Conservation (phyloP, 768 basidiomycete species). For the Phanerochaete sordida region DNA sequence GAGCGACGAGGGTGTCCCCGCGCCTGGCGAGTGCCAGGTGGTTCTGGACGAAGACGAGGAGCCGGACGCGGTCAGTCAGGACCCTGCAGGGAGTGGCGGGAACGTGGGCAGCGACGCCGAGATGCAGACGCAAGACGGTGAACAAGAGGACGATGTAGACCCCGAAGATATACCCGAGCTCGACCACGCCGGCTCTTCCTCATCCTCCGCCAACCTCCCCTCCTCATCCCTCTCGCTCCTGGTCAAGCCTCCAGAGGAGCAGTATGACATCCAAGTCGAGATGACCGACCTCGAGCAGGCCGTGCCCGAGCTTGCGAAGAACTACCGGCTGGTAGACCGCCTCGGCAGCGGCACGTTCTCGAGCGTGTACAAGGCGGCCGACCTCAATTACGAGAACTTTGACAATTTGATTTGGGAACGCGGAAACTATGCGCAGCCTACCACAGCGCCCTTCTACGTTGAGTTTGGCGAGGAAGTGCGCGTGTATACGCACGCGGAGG, state of each 20-base stretch:
- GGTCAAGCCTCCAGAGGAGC: constrained; percentile 62
- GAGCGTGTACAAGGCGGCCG: constrained; percentile 97
- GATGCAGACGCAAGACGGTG: not conserved
- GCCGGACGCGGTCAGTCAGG: constrained; percentile 15
- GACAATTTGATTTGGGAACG: constrained; percentile 75
- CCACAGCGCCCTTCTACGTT: not conserved
- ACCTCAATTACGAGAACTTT: constrained; percentile 70
- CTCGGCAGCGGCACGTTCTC: constrained; percentile 98
- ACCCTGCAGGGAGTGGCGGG: constrained; percentile 28
- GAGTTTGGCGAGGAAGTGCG: not conserved
- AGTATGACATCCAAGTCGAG: constrained; percentile 70
- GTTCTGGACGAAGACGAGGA: constrained; percentile 16
- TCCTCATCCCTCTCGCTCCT: constrained; percentile 62
- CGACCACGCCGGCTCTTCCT: not conserved
- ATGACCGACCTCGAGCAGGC: constrained; percentile 65
- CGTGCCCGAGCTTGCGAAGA: constrained; percentile 59
- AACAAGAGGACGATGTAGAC: constrained; percentile 14
- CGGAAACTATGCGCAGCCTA: not conserved
- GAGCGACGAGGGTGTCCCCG: constrained; percentile 44
- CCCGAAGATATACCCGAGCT: constrained; percentile 33
- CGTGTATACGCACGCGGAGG: constrained; percentile 45
- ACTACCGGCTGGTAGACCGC: constrained; percentile 84
- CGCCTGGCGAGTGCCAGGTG: constrained; percentile 12
- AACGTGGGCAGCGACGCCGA: constrained; percentile 10
- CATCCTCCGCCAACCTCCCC: constrained; percentile 26